Conservation (phyloP, 257 asterid species). For the Solanum peruvianum region DNA sequence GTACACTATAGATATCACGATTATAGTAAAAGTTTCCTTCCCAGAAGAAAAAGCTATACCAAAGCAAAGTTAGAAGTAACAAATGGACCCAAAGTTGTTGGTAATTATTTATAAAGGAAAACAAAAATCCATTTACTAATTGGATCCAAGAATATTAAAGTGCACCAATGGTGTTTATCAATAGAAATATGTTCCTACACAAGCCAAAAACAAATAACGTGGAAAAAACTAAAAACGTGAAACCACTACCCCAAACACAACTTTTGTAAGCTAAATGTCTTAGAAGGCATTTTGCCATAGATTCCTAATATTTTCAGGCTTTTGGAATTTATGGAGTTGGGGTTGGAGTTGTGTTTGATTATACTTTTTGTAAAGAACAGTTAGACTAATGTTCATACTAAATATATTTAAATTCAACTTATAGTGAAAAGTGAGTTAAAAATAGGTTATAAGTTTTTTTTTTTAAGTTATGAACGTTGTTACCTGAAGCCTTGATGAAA, state of each 20-base stretch:
- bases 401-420: neutral
- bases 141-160: neutral
- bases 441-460: neutral
- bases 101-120: neutral
- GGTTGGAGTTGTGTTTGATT: neutral
- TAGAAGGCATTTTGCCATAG: neutral
- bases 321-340: neutral
- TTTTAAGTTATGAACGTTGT: neutral
- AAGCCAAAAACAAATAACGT: neutral
- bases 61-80: neutral
- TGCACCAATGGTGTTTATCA: neutral
- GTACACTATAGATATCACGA: neutral
- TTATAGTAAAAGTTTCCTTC: neutral
- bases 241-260: neutral
- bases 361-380: neutral
- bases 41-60: neutral
- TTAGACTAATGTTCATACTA: neutral
- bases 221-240: neutral
- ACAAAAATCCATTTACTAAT: neutral
- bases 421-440: neutral
- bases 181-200: neutral
- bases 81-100: neutral
- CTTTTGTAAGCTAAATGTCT: neutral
- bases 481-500: conserved; percentile 86
- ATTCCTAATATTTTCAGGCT: neutral